A percentile compares a stretch with the other conserved stretches of the same genome.
Conservation (phyloP, 2,329 filamentous ascomycete species). For the Aspergillus fischeri region DNA sequence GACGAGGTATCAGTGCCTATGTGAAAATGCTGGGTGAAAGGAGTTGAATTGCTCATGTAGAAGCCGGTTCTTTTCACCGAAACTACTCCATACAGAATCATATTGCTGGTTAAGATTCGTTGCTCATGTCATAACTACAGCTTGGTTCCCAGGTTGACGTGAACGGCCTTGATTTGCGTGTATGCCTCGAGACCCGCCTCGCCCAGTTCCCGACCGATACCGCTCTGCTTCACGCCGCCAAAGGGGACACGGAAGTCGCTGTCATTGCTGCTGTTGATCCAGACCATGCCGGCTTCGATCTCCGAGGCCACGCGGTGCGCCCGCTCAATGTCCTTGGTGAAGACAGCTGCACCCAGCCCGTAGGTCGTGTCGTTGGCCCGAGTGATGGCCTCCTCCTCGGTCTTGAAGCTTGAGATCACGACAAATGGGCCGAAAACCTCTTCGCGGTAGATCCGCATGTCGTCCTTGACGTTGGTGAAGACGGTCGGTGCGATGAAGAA, state of each 20-base stretch:
- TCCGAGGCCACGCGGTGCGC: constrained; percentile 53
- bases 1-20: too few relatives aligned
- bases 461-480: constrained; percentile 54
- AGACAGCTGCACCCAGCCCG: constrained; percentile 32
- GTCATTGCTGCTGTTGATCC: constrained; percentile 60
- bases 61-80: background rate
- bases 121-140: constrained; percentile 23
- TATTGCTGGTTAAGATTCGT: background rate
- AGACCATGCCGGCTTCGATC: constrained; percentile 67
- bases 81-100: too few relatives aligned
- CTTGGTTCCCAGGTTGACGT: constrained; percentile 43
- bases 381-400: constrained; percentile 55
- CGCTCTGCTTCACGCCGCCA: constrained; percentile 60
- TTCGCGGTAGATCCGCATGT: constrained; percentile 58
- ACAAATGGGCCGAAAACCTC: constrained; percentile 63
- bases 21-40: background rate
- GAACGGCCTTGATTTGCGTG: constrained; percentile 54
- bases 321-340: constrained; percentile 56
- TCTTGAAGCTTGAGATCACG: constrained; percentile 54
- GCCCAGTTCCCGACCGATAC: constrained; percentile 59
- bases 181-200: constrained; percentile 60
- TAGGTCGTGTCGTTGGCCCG: constrained; percentile 54
- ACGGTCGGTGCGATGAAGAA: constrained; percentile 62
- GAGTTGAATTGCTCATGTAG: background rate
- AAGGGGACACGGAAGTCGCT: constrained; percentile 52